Evolutionary conservation across 2,329 filamentous ascomycete species (phyloP), one percentile per base, ranked within the genome.

Genomic region (Boeremia exigua): DNA sequence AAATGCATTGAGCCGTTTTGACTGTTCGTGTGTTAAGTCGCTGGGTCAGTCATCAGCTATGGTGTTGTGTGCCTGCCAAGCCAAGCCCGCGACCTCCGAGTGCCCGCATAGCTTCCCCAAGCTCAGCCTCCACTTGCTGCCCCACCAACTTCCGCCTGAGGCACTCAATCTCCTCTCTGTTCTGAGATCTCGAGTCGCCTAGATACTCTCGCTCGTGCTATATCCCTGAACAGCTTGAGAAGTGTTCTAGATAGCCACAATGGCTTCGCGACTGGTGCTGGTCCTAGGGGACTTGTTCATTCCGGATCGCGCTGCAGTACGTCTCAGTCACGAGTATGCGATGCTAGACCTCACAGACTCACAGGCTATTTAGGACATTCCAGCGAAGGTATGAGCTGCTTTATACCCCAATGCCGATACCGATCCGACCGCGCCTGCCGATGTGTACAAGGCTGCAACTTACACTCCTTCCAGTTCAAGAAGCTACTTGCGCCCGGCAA

Each of bases 401-500:
- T 27, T 6, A n/a, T n/a, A 17, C 5, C 9, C 36, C 34, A 33
- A 27, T 36, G 17, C 19, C 34, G 32, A n/a, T 36, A 29, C 11
- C 28, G 32, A 30, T 37, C 29, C n/a, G 12, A 14, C n/a, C 27
- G 28, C 34, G 28, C 23, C 15, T 43, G 17, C 42, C 34, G 32
- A n/a, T 34, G 14, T n/a, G n/a, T n/a, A 29, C n/a, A 28, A 32
- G 17, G 40, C 53, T 27, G 15, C 47, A 32, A 34, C 53, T 66
- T 37, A 63, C 54, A 52, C 36, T 34, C 2, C 29, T 15, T 23
- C 28, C 51, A 77, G 75, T 79, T 79, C 70, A 82, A 83, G 69
- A 84, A 84, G 65, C 81, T 84, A 63, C 80, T 84, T 67, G 80
- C 81, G n/a, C 82, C 82, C 29, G 82, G 82, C 59, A 84, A 84